A percentile compares a stretch with the other conserved stretches of the same genome.
These are phyloP conservation scores for Aspergillus affinis DNA, from an alignment of 495 filamentous ascomycete species.

Conservation along the genomic window DNA sequence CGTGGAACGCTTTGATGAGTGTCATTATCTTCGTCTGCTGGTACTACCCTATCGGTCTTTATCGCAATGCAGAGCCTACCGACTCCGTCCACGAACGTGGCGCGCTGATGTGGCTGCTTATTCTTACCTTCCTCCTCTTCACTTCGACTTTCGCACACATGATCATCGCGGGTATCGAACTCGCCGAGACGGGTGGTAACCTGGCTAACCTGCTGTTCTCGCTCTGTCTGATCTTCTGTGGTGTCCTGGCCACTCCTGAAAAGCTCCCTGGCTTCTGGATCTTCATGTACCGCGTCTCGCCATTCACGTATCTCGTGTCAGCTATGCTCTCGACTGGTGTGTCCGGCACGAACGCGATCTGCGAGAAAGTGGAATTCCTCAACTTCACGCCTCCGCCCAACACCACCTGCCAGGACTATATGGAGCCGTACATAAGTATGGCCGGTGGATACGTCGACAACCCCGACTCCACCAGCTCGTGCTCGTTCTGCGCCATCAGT, in stretches of 20 bases:
- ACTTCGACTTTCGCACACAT: slow-evolving; percentile 65
- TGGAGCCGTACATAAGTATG: slow-evolving; percentile 47
- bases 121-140: slow-evolving; percentile 56
- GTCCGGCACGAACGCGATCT: slow-evolving; percentile 56
- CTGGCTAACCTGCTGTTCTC: slow-evolving; percentile 62
- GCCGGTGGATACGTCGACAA: slow-evolving; percentile 57
- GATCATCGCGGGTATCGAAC: slow-evolving; percentile 62
- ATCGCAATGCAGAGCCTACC: slow-evolving; percentile 47
- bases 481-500: slow-evolving; percentile 61
- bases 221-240: slow-evolving; percentile 60
- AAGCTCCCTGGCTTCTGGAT: slow-evolving; percentile 74
- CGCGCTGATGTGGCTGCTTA: slow-evolving; percentile 58
- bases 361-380: slow-evolving; percentile 57
- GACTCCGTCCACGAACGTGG: slow-evolving; percentile 50
- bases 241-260: slow-evolving; percentile 65
- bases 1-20: slow-evolving; percentile 67
- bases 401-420: slow-evolving; percentile 57
- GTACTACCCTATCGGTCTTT: slow-evolving; percentile 70
- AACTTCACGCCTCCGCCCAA: slow-evolving; percentile 50
- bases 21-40: slow-evolving; percentile 63
- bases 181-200: slow-evolving; percentile 62
- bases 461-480: slow-evolving; percentile 49
- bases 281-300: slow-evolving; percentile 78
- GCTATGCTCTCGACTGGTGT: slow-evolving; percentile 63
- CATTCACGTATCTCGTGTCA: slow-evolving; percentile 69